Conservation (phyloP, 441 rosid genomes). For the Mallotus japonicus region DNA sequence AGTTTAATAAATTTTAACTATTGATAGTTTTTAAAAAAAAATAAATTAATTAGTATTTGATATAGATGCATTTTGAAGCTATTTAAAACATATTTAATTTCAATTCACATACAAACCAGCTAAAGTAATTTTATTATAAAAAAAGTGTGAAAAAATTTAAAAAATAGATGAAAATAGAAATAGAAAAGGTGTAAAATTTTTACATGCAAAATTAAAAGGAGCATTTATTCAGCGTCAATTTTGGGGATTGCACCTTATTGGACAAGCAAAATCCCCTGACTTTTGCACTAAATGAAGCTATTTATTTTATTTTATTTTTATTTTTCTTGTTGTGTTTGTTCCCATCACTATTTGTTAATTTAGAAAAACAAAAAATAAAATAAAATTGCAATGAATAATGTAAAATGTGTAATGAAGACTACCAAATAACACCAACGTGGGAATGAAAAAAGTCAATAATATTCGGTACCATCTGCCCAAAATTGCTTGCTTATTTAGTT, state of each 20-base stretch:
- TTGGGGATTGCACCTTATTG: constrained; percentile 27
- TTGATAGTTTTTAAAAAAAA: too few species aligned
- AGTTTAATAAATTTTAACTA: too few species aligned
- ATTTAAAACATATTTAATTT: too few species aligned
- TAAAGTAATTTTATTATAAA: too few species aligned
- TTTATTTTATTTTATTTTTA: background rate
- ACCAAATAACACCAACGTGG: background rate
- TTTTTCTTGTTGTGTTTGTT: background rate
- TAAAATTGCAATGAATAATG: background rate
- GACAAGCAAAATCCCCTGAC: constrained; percentile 11
- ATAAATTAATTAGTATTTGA: too few species aligned
- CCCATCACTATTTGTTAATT: background rate
- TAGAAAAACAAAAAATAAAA: background rate
- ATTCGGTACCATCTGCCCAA: background rate
- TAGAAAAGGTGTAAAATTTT: background rate
- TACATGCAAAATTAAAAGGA: constrained; percentile 9
- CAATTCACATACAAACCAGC: too few species aligned
- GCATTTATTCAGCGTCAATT: constrained; percentile 26
- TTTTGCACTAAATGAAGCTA: constrained; percentile 29
- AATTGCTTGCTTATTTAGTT: background rate
- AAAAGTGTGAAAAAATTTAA: too few species aligned
- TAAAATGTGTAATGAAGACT: background rate
- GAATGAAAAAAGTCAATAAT: background rate
- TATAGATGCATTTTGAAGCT: too few species aligned
- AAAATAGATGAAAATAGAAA: too few species aligned